phyloP scores from a whole-genome alignment of 2,329 filamentous ascomycete species.

The Paracoccidioides brasiliensis region DNA sequence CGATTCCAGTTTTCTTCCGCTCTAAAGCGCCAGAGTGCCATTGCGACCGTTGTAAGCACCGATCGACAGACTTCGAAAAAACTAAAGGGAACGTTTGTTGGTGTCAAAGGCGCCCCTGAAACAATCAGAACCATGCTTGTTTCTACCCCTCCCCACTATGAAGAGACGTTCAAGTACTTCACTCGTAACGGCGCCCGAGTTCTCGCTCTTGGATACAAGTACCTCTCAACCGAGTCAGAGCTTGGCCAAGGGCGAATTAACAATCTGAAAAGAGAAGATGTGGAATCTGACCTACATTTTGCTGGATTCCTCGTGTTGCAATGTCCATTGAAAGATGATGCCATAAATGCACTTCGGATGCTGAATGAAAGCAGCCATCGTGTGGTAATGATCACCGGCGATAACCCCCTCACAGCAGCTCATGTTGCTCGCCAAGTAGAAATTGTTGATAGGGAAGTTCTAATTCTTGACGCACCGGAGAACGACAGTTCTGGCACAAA shows the following conservation, averaged over 20 bases:
- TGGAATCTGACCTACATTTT: slow-evolving; percentile 73
- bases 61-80: slow-evolving; percentile 63
- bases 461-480: slow-evolving; percentile 91
- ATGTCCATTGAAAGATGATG: slow-evolving; percentile 92
- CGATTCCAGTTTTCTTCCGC: slow-evolving; percentile 97
- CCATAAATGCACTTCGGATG: slow-evolving; percentile 87
- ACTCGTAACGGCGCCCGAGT: slow-evolving; percentile 92
- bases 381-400: slow-evolving; percentile 97
- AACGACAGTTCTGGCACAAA: slow-evolving; percentile 67
- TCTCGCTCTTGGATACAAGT: slow-evolving; percentile 86
- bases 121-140: slow-evolving; percentile 91
- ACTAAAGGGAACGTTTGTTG: slow-evolving; percentile 75
- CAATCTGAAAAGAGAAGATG: slow-evolving; percentile 81
- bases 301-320: slow-evolving; percentile 93
- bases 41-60: slow-evolving; percentile 65
- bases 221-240: slow-evolving; percentile 68
- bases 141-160: slow-evolving; percentile 71
- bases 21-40: slow-evolving; percentile 87
- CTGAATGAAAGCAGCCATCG: slow-evolving; percentile 97
- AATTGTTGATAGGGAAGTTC: slow-evolving; percentile 88
- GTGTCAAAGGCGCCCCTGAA: slow-evolving; percentile 93
- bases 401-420: slow-evolving; percentile 91
- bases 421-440: slow-evolving; percentile 93
- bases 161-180: slow-evolving; percentile 97
- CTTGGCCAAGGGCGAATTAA: slow-evolving; percentile 77